phyloP scores from a whole-genome alignment of 2,329 filamentous ascomycete species.

The Sordariomycetes sp. region DNA sequence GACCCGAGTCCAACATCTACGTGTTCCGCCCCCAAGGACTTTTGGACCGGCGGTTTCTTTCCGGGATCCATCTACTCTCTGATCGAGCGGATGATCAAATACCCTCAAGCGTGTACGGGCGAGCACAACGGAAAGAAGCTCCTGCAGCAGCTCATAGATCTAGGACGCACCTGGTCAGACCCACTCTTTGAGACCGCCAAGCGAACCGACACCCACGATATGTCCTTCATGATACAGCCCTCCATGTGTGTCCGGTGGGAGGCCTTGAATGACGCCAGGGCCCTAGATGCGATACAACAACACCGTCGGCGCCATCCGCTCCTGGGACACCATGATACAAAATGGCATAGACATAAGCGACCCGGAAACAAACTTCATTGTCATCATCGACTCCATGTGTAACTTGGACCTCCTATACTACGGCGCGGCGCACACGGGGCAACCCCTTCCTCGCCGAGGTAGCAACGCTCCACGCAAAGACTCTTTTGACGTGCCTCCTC shows the following conservation, averaged over 20 bases:
- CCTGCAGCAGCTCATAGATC: constrained; percentile 8
- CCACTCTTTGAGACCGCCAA: constrained; percentile 19
- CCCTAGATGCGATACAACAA: constrained; percentile 23
- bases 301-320: constrained; percentile 29
- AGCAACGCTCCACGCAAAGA: constrained; percentile 24
- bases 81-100: constrained; percentile 17
- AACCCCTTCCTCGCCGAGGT: constrained; percentile 12
- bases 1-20: constrained; percentile 7
- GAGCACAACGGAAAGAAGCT: not conserved
- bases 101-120: constrained; percentile 9
- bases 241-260: constrained; percentile 34
- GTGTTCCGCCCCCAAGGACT: constrained; percentile 6
- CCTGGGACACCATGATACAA: constrained; percentile 25
- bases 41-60: constrained; percentile 16
- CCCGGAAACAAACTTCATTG: constrained; percentile 19
- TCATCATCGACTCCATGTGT: constrained; percentile 29
- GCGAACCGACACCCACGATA: constrained; percentile 37
- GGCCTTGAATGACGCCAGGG: constrained; percentile 21
- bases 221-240: constrained; percentile 39
- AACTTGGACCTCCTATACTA: constrained; percentile 24
- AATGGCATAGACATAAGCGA: constrained; percentile 16
- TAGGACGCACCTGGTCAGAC: constrained; percentile 18
- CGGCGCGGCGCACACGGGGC: constrained; percentile 16
- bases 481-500: constrained; percentile 24
- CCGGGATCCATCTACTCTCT: constrained; percentile 20